A percentile compares a stretch with the other conserved stretches of the same genome.
phyloP scores from a whole-genome alignment of 139 green algal genomes.

The Micractinium conductrix region DNA sequence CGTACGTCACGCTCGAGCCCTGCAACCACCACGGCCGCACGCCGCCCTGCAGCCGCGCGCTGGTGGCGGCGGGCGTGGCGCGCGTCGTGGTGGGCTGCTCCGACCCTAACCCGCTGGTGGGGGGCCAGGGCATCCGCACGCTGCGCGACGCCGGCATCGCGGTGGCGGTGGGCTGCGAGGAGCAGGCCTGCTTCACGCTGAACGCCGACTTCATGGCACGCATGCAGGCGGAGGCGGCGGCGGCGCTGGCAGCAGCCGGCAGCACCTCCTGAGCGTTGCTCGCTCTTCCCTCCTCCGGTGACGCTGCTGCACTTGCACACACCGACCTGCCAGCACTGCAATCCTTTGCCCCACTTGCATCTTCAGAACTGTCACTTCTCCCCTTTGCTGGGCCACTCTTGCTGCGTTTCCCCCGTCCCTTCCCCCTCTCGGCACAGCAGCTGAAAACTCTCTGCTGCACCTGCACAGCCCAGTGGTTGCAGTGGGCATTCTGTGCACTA shows the following conservation, averaged over 20 bases:
- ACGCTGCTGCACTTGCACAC: too few species aligned
- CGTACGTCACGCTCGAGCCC: slow-evolving; percentile 98
- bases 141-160: slow-evolving; percentile 77
- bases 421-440: too few species aligned
- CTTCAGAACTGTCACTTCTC: background rate
- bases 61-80: slow-evolving; percentile 86
- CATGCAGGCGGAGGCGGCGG: slow-evolving; percentile 57
- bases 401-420: background rate
- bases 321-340: too few species aligned
- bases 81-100: slow-evolving; percentile 89
- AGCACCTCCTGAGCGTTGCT: background rate
- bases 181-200: slow-evolving; percentile 65
- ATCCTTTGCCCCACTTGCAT: background rate
- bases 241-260: background rate
- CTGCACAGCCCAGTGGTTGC: too few species aligned
- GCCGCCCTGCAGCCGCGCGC: slow-evolving; percentile 90
- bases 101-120: slow-evolving; percentile 94
- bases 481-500: too few species aligned
- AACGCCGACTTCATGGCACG: slow-evolving; percentile 90
- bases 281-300: too few species aligned
- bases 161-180: slow-evolving; percentile 65
- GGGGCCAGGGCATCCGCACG: slow-evolving; percentile 70
- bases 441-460: too few species aligned
- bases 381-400: background rate
- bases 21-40: slow-evolving; percentile 98